Percentiles rank a stretch among this genome's conserved stretches.
phyloP scores from a whole-genome alignment of 805 yeast species.

The Zygotorulaspora florentina region DNA sequence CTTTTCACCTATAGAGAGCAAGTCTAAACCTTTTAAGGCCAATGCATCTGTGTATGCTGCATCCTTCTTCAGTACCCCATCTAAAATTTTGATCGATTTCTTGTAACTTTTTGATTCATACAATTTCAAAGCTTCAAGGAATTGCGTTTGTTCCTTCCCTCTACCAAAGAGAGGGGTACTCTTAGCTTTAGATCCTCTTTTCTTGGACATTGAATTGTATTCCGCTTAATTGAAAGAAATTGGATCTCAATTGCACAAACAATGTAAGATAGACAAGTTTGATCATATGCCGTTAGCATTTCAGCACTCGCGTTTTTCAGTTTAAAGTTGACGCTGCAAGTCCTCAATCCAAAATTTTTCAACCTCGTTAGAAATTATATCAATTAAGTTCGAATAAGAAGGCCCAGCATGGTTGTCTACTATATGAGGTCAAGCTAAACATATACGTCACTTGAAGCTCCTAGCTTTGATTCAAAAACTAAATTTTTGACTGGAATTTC shows the following conservation, averaged over 20 bases:
- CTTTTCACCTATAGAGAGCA: slow-evolving; percentile 53
- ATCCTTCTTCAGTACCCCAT: slow-evolving; percentile 69
- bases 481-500: neutral
- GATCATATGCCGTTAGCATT: neutral
- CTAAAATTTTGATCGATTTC: slow-evolving; percentile 74
- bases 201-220: slow-evolving; percentile 6
- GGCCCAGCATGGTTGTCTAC: neutral
- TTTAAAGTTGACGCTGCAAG: neutral
- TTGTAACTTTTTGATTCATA: slow-evolving; percentile 86
- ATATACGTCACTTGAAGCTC: neutral
- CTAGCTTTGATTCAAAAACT: neutral
- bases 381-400: neutral
- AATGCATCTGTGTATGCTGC: slow-evolving; percentile 73
- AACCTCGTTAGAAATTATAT: slow-evolving; percentile 3
- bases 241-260: neutral
- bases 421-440: neutral
- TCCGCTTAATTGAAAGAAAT: neutral
- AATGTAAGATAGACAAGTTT: neutral
- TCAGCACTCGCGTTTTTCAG: neutral
- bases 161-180: slow-evolving; percentile 12
- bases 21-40: slow-evolving; percentile 76
- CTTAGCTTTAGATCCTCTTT: slow-evolving; percentile 7
- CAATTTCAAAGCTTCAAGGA: slow-evolving; percentile 74
- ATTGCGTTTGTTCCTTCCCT: slow-evolving; percentile 67
- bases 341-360: slow-evolving; percentile 4